These are phyloP conservation scores for Sordariomycetes sp. DNA, from an alignment of 2,329 filamentous ascomycete species.

Conservation along the genomic window DNA sequence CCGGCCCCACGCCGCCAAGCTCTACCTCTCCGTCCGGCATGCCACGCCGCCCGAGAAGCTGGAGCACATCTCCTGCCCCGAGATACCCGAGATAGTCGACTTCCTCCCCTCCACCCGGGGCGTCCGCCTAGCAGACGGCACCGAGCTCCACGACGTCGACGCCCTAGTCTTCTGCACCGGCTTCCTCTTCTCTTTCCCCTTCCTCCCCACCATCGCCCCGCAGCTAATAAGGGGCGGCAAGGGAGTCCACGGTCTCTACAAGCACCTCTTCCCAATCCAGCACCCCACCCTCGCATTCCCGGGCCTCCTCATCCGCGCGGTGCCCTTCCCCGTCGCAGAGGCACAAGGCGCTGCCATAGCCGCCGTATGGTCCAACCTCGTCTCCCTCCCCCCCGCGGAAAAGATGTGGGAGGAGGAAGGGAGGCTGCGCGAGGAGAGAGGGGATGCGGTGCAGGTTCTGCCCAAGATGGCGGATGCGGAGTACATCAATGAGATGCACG, in stretches of 20 bases:
- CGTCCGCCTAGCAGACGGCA: slow-evolving; percentile 54
- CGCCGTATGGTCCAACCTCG: slow-evolving; percentile 59
- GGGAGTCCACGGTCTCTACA: slow-evolving; percentile 58
- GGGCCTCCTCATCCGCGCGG: slow-evolving; percentile 64
- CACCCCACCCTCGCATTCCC: slow-evolving; percentile 71
- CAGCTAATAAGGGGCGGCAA: slow-evolving; percentile 54
- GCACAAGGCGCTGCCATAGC: slow-evolving; percentile 67
- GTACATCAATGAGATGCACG: slow-evolving; percentile 57
- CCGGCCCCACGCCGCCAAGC: slow-evolving; percentile 39
- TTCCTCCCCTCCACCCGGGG: slow-evolving; percentile 40
- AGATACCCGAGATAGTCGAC: slow-evolving; percentile 44
- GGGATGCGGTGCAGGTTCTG: slow-evolving; percentile 32
- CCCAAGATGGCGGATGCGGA: slow-evolving; percentile 46
- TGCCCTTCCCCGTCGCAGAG: slow-evolving; percentile 76
- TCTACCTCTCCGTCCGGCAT: slow-evolving; percentile 48
- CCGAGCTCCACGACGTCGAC: slow-evolving; percentile 55
- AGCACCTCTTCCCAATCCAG: slow-evolving; percentile 64
- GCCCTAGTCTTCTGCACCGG: slow-evolving; percentile 78
- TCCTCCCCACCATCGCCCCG: slow-evolving; percentile 33
- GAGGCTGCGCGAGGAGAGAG: slow-evolving; percentile 34
- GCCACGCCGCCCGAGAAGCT: slow-evolving; percentile 30
- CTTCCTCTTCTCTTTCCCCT: slow-evolving; percentile 76
- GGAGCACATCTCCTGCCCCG: slow-evolving; percentile 29
- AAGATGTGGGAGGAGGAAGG: slow-evolving; percentile 63
- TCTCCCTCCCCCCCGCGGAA: slow-evolving; percentile 45